Percentiles rank a stretch among this genome's conserved stretches.
phyloP scores from a whole-genome alignment of 306 rosid genomes.

The Erythrophleum fordii region DNA sequence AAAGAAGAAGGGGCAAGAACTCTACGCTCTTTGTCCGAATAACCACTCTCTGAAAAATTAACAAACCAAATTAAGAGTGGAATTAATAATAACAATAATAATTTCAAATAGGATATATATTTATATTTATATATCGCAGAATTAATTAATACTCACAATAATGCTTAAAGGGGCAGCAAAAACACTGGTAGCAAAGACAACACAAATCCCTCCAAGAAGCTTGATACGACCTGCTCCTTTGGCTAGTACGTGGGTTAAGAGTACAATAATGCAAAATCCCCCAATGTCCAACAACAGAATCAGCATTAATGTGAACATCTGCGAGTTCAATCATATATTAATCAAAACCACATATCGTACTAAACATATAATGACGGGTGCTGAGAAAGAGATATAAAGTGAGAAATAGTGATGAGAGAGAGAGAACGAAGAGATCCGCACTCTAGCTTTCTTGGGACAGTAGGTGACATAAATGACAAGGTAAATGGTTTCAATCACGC shows the following conservation, averaged over 20 bases:
- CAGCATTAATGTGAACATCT: slow-evolving; percentile 71
- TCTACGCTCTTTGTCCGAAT: slow-evolving; percentile 92
- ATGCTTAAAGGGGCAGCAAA: slow-evolving; percentile 91
- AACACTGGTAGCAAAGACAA: slow-evolving; percentile 75
- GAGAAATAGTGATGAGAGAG: no score
- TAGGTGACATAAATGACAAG: slow-evolving; percentile 70
- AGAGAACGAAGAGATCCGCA: slow-evolving; percentile 18
- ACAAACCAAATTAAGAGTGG: no score
- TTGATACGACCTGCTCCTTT: slow-evolving; percentile 47
- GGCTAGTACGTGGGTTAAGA: slow-evolving; percentile 61
- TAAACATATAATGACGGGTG: neutral
- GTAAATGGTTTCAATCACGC: slow-evolving; percentile 86
- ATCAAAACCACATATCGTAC: neutral
- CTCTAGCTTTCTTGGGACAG: slow-evolving; percentile 75
- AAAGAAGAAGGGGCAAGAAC: slow-evolving; percentile 85
- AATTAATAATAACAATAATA: no score
- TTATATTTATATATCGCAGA: no score
- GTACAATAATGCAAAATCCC: slow-evolving; percentile 70
- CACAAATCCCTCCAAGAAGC: slow-evolving; percentile 91
- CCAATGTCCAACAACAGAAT: slow-evolving; percentile 69
- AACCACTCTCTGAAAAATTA: slow-evolving; percentile 61
- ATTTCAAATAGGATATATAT: neutral
- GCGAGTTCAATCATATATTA: slow-evolving; percentile 35
- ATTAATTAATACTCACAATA: slow-evolving; percentile 51
- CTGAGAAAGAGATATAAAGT: neutral